Percentiles rank a stretch among this genome's conserved stretches.
phyloP scores from a whole-genome alignment of 805 yeast species.

The Starmerella sirachaensis region DNA sequence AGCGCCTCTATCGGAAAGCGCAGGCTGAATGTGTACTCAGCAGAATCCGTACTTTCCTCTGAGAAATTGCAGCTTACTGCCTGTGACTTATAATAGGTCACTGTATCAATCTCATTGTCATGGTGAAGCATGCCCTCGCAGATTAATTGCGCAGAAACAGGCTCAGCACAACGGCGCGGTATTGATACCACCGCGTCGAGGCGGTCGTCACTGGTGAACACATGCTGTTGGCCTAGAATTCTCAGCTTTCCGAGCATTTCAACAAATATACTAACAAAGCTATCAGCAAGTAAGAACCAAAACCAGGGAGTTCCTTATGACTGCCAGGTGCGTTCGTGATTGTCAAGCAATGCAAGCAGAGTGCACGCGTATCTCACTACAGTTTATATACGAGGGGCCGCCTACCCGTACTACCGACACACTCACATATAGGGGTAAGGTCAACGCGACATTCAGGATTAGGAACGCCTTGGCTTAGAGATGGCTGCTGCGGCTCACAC shows the following conservation, averaged over 20 bases:
- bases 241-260: slow-evolving; percentile 5
- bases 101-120: not conserved
- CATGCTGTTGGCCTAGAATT: slow-evolving; percentile 2
- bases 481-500: too few species aligned
- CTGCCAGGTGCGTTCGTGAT: too few species aligned
- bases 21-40: slow-evolving; percentile 4
- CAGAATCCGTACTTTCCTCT: slow-evolving; percentile 1
- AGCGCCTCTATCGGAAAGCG: slow-evolving; percentile 5
- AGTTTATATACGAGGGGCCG: too few species aligned
- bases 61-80: slow-evolving; percentile 1
- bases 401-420: too few species aligned
- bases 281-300: too few species aligned
- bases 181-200: slow-evolving; percentile 7
- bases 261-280: not conserved
- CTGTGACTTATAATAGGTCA: slow-evolving; percentile 3
- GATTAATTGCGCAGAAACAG: not conserved
- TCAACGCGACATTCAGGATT: too few species aligned
- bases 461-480: too few species aligned
- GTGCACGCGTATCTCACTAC: too few species aligned
- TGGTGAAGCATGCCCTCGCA: not conserved
- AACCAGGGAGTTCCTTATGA: too few species aligned
- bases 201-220: slow-evolving; percentile 12
- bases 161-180: slow-evolving; percentile 1
- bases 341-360: too few species aligned
- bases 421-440: too few species aligned